Evolutionary conservation across 345 rosid species (phyloP), one percentile per base, ranked within the genome.

Genomic region (Crucihimalaya himalaica): DNA sequence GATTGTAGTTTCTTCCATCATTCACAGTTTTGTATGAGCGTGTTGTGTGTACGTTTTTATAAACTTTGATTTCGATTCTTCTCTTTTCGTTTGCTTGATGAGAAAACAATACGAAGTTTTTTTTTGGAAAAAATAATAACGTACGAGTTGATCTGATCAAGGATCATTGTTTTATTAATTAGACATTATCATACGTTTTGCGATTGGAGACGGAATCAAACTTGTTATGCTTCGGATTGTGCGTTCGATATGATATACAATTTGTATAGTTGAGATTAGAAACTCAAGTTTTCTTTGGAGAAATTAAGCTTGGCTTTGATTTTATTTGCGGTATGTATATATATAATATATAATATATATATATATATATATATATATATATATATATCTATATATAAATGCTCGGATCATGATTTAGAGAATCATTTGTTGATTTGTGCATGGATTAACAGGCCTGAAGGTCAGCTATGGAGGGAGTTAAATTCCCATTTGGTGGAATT

Each of bases 401-500:
- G 34, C 8, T 32, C 5, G 21, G 32, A 7, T 34, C 58, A 51
- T 52, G 63, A 68, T 2, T 25, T 25, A 12, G 43, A 54, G 70
- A 43, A 20, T 34, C 42, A 42, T 28, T 29, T n/a, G 18, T 25
- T 34, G 1, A 45, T 45, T 16, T 43, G 3, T 56, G 56, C 1
- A 66, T 58, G 9, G 40, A 37, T 65, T 15, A 16, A 27, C 53
- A 59, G 60, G 54, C 61, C 43, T 76, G 12, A 69, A 71, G 60
- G 75, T 70, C 77, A 82, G 85, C 52, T 23, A 88, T 88, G 92
- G 78, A 77, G 28, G 65, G 34, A 48, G 28, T 73, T 13, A 75
- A 46, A 13, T 16, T 73, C 52, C 87, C 90, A 19, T 84, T 84
- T 72, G 74, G 50, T 27, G 91, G 94, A 12, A 72, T 88, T 18